phyloP scores from a whole-genome alignment of 2,329 filamentous ascomycete genomes.

The Curvularia sp. region DNA sequence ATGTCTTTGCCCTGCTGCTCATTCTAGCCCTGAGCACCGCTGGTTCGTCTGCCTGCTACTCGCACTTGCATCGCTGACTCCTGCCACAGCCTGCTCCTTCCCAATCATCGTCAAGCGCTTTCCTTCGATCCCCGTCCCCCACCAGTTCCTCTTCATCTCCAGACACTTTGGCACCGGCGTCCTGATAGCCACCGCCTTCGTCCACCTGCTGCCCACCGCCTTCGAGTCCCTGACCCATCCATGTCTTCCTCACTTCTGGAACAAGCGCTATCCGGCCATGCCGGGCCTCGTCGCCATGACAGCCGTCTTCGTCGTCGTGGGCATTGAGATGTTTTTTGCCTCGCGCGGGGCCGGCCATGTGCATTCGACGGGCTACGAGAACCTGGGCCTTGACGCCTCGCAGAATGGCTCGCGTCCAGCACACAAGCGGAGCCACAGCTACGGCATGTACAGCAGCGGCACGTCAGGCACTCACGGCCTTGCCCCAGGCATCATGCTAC shows the following conservation, averaged over 20 bases:
- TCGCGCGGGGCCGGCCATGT: conserved; percentile 68
- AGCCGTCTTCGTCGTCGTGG: conserved; percentile 69
- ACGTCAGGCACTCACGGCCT: conserved; percentile 29
- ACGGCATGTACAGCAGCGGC: conserved; percentile 39
- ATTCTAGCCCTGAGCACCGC: conserved; percentile 63
- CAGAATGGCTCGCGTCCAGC: conserved; percentile 24
- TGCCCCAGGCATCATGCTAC: conserved; percentile 41
- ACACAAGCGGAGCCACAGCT: conserved; percentile 45
- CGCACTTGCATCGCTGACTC: conserved; percentile 21
- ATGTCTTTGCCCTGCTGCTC: conserved; percentile 65
- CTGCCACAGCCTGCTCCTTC: conserved; percentile 48
- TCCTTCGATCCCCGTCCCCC: conserved; percentile 47
- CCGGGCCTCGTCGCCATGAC: conserved; percentile 51
- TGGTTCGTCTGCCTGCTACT: conserved; percentile 46
- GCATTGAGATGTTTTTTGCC: conserved; percentile 88
- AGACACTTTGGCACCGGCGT: conserved; percentile 52
- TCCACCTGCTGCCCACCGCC: conserved; percentile 52
- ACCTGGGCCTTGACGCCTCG: conserved; percentile 38
- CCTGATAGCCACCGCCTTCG: conserved; percentile 51
- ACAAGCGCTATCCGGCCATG: conserved; percentile 49
- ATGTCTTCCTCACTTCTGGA: conserved; percentile 52
- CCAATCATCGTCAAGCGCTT: conserved; percentile 51
- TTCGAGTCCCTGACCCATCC: conserved; percentile 51
- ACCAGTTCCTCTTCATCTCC: conserved; percentile 51
- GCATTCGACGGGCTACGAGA: conserved; percentile 62